Conservation (phyloP, 257 asterid species). For the Fraxinus americana region DNA sequence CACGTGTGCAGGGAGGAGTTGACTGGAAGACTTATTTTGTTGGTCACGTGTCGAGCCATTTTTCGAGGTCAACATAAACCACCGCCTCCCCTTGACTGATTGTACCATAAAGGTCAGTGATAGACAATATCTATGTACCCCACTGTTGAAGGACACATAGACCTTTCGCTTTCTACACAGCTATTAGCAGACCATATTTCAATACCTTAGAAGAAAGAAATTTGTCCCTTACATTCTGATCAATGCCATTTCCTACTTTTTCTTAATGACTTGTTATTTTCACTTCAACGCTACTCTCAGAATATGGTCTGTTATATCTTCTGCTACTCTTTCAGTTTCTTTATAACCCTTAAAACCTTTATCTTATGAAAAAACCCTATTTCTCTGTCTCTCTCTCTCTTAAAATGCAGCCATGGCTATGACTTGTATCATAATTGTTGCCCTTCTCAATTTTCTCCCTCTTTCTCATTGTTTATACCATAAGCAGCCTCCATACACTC, state of each 20-base stretch:
- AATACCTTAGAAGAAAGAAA: conserved; percentile 20
- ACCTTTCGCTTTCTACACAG: conserved; percentile 51
- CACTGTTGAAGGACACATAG: neutral
- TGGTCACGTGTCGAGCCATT: too few species aligned
- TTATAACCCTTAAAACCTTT: too few species aligned
- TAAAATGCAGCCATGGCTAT: conserved; percentile 2
- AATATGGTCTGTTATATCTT: conserved; percentile 5
- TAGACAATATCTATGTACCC: neutral
- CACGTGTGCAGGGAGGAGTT: too few species aligned
- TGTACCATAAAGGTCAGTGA: neutral
- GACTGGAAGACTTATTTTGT: too few species aligned
- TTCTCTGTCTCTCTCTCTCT: conserved; percentile 5
- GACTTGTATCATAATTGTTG: neutral
- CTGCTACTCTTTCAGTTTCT: too few species aligned
- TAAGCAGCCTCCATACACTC: neutral
- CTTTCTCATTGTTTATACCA: neutral
- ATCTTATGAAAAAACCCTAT: neutral
- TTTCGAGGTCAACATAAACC: too few species aligned
- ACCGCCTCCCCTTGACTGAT: neutral
- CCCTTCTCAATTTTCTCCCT: neutral
- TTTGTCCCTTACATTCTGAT: conserved; percentile 6
- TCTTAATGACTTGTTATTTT: conserved; percentile 67
- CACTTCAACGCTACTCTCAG: conserved; percentile 35
- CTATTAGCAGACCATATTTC: conserved; percentile 29
- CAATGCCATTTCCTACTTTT: conserved; percentile 32